phyloP scores from a whole-genome alignment of 2,329 filamentous ascomycete species.

The Xylariales sp. region DNA sequence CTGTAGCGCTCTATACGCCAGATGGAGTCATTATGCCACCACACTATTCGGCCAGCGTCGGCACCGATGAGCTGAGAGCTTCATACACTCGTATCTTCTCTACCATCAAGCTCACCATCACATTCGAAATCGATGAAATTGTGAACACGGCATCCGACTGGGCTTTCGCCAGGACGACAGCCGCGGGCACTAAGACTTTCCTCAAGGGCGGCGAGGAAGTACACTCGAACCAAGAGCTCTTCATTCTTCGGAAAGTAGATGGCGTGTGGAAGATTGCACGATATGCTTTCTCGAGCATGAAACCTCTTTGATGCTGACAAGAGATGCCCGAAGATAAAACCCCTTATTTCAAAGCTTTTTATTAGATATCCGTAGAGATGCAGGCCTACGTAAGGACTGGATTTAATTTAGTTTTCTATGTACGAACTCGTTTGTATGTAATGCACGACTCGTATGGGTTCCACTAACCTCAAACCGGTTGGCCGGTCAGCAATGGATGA shows the following conservation, averaged over 20 bases:
- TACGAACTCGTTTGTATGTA: too few relatives aligned
- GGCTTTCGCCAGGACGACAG: slow-evolving; percentile 5
- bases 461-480: too few relatives aligned
- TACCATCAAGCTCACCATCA: background rate
- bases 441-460: too few relatives aligned
- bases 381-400: too few relatives aligned
- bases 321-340: too few relatives aligned
- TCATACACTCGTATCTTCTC: background rate
- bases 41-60: background rate
- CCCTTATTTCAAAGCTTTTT: too few relatives aligned
- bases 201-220: background rate
- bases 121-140: slow-evolving; percentile 3
- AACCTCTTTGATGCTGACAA: too few relatives aligned
- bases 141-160: background rate
- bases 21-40: slow-evolving; percentile 6
- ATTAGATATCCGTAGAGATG: too few relatives aligned
- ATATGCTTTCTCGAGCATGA: slow-evolving; percentile 6
- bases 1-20: slow-evolving; percentile 1
- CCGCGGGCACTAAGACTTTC: slow-evolving; percentile 2
- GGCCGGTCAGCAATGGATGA: too few relatives aligned
- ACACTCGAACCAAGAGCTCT: slow-evolving; percentile 6
- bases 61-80: background rate
- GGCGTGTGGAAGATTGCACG: slow-evolving; percentile 5
- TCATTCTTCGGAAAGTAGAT: slow-evolving; percentile 2
- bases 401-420: too few relatives aligned